Percentiles rank a stretch among this genome's conserved stretches.
These are phyloP conservation scores for Eremothecium coryli DNA, from an alignment of 1,139 yeast species.

Conservation along the genomic window DNA sequence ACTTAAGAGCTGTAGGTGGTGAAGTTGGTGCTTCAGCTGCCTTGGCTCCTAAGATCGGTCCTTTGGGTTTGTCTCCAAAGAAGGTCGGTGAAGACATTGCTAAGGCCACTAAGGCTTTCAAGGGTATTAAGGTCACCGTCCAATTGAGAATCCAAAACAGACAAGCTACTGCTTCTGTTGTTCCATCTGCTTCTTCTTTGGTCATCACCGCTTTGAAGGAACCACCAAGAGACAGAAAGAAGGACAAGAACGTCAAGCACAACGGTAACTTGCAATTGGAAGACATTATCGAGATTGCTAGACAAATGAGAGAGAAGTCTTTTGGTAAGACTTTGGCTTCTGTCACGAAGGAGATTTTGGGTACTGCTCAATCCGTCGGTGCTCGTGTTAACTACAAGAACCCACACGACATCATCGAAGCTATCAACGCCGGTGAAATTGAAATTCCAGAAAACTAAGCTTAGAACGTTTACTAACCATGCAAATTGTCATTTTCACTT, in stretches of 20 bases:
- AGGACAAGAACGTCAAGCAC: slow-evolving; percentile 99
- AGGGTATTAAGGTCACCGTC: slow-evolving; percentile 98
- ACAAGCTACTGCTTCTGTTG: slow-evolving; percentile 98
- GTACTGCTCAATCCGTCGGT: slow-evolving; percentile 99
- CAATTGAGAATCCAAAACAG: slow-evolving; percentile 99
- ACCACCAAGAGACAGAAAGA: slow-evolving; percentile 99
- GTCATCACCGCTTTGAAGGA: slow-evolving; percentile 99
- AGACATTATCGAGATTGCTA: slow-evolving; percentile 94
- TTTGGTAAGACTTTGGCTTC: slow-evolving; percentile 97
- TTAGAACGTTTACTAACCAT: slow-evolving; percentile 1
- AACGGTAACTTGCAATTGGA: slow-evolving; percentile 97
- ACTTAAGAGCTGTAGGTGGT: slow-evolving; percentile 99
- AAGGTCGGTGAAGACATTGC: slow-evolving; percentile 99
- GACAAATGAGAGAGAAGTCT: slow-evolving; percentile 95
- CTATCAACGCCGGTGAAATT: slow-evolving; percentile 95
- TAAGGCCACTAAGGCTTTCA: slow-evolving; percentile 98
- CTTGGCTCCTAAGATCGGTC: slow-evolving; percentile 99
- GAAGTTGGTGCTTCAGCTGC: slow-evolving; percentile 99
- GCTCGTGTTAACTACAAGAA: slow-evolving; percentile 98
- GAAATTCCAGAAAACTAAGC: slow-evolving; percentile 85
- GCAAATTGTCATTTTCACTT: slow-evolving; percentile 16
- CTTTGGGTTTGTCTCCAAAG: slow-evolving; percentile 99
- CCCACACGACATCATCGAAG: slow-evolving; percentile 98
- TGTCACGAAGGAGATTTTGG: slow-evolving; percentile 96
- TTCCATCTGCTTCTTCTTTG: slow-evolving; percentile 98